Percentiles rank a stretch among this genome's conserved stretches.
Evolutionary conservation across 768 basidiomycete species (phyloP).

Genomic region (Boletus reticulatus): DNA sequence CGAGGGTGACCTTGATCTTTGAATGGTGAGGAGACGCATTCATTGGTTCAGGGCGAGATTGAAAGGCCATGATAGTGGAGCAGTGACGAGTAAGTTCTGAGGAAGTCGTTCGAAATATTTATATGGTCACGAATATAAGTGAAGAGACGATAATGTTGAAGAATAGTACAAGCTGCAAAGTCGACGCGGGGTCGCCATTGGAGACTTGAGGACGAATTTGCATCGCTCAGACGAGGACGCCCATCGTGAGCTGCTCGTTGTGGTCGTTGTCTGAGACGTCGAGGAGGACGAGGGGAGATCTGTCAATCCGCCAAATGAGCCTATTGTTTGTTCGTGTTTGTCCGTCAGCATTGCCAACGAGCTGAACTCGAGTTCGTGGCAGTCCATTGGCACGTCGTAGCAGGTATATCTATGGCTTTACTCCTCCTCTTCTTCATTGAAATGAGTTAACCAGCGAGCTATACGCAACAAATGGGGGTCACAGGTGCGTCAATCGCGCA

Average conservation of each 20-base stretch:
- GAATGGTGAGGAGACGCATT: slow-evolving; percentile 78
- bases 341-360: background rate
- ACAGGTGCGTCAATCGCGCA: no score
- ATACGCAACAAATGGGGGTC: no score
- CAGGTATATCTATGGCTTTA: no score
- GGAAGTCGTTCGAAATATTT: slow-evolving; percentile 5
- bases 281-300: background rate
- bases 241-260: slow-evolving; percentile 16
- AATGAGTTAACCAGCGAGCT: no score
- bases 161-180: background rate
- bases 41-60: slow-evolving; percentile 60
- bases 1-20: slow-evolving; percentile 70
- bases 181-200: slow-evolving; percentile 17
- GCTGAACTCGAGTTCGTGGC: no score
- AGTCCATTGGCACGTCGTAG: no score
- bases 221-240: slow-evolving; percentile 14
- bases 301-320: no score
- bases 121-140: slow-evolving; percentile 12
- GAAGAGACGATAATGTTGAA: slow-evolving; percentile 3
- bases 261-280: background rate
- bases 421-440: no score
- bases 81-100: background rate
- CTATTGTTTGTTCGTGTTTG: slow-evolving; percentile 17
- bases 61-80: slow-evolving; percentile 25
- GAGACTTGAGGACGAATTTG: background rate